Evolutionary conservation across 1,284 basidiomycete genomes (phyloP), one percentile per base, ranked within the genome.

Genomic region (Sporisorium exsertum): DNA sequence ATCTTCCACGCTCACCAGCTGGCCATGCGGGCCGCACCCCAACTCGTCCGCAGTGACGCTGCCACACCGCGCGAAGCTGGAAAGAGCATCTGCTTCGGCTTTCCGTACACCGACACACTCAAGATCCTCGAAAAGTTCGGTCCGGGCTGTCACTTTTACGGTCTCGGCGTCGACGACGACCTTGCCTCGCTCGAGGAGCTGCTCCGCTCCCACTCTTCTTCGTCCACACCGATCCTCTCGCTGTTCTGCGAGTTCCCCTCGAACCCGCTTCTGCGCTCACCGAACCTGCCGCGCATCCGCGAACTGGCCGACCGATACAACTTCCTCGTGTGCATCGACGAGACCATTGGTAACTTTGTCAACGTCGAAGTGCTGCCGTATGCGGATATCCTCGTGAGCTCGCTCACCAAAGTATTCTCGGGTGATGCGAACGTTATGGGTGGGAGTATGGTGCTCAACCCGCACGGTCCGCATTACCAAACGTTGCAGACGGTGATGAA

Each of bases 101-200:
- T 99, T 86, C 93, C 95, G 0, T 99, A 98, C 86, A 94, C 92
- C 10, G 97, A 99, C 86, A 98, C 96, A n/a, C 89, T 97, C 69
- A 99, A 99, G 87, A 91, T 97, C 47, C 88, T 99, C 5, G 88
- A 96, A 78, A 98, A 99, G 86, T 99, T 95, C 94, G 97, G 97
- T 1, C 93, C 93, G 1, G 97, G 97, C 0, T 94, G 92, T 78
- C 89, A 94, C 85, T 97, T 98, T 87, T 90, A 93, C 66, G 96
- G 95, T 3, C 88, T 90, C 70, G 96, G 96, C 0, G 87, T 91
- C 6, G 91, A 93, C 65, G 85, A 88, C 4, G 94, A 97, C 67
- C 89, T 97, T 18, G 90, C 92, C 72, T 88, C 89, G 45, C 88
- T 98, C 0, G 92, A 94, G 74, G 82, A 79, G 10, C 86, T 93